Percentiles rank a stretch among this genome's conserved stretches.
These are phyloP conservation scores for Trichophyton schoenleinii DNA, from an alignment of 2,329 filamentous ascomycete species.

Conservation along the genomic window DNA sequence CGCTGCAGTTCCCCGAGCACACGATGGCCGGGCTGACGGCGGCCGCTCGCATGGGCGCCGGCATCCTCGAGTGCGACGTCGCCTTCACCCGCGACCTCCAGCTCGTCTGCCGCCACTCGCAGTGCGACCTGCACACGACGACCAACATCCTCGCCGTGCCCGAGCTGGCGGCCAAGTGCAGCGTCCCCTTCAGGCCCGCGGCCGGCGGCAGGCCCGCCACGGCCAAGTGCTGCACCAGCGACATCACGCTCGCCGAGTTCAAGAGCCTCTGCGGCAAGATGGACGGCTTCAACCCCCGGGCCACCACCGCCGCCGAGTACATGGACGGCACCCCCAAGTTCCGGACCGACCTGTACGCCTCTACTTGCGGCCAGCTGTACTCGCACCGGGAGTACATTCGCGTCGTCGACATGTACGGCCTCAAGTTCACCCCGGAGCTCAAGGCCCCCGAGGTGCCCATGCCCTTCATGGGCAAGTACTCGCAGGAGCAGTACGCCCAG, in stretches of 20 bases:
- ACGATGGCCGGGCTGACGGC: conserved; percentile 47
- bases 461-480: conserved; percentile 54
- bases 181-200: conserved; percentile 47
- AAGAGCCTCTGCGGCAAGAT: conserved; percentile 57
- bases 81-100: conserved; percentile 52
- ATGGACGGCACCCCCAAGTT: conserved; percentile 47
- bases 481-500: conserved; percentile 51
- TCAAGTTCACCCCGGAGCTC: conserved; percentile 54
- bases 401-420: conserved; percentile 44
- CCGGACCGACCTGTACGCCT: conserved; percentile 51
- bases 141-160: conserved; percentile 54
- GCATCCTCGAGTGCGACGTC: conserved; percentile 56
- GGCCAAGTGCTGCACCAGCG: conserved; percentile 58
- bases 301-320: conserved; percentile 46
- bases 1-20: conserved; percentile 54
- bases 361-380: conserved; percentile 47
- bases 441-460: conserved; percentile 58
- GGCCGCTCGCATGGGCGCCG: conserved; percentile 54
- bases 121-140: conserved; percentile 57
- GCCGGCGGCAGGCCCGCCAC: conserved; percentile 40
- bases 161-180: conserved; percentile 53
- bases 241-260: conserved; percentile 57
- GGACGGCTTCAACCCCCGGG: conserved; percentile 50
- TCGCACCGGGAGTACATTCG: conserved; percentile 51
- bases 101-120: conserved; percentile 56